Conservation (phyloP, 257 asterid species). For the Eucommia ulmoides region DNA sequence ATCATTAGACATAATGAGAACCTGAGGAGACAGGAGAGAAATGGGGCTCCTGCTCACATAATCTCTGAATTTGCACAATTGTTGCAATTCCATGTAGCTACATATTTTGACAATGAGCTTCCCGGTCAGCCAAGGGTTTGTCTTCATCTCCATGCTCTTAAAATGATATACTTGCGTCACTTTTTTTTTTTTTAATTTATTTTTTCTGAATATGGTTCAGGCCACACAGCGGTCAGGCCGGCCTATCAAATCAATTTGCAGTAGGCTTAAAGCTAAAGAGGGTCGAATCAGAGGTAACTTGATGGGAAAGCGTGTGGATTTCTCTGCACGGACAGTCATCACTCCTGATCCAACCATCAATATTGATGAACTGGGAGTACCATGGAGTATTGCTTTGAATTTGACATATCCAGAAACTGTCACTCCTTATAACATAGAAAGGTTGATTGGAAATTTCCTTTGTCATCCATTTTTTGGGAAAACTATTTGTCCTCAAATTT, state of each 20-base stretch:
- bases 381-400: conserved; percentile 98
- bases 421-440: conserved; percentile 96
- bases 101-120: conserved; percentile 95
- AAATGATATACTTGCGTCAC: not conserved
- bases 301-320: conserved; percentile 99
- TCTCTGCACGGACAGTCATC: conserved; percentile 97
- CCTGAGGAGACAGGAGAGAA: conserved; percentile 89
- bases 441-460: too few relatives aligned
- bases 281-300: conserved; percentile 96
- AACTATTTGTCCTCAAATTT: too few relatives aligned
- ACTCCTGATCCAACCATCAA: conserved; percentile 99
- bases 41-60: conserved; percentile 98
- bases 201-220: conserved; percentile 22
- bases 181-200: conserved; percentile 5
- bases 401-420: conserved; percentile 99
- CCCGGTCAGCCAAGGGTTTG: conserved; percentile 98
- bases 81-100: conserved; percentile 94
- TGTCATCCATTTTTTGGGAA: too few relatives aligned
- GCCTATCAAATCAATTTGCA: conserved; percentile 93
- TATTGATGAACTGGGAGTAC: conserved; percentile 93
- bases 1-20: conserved; percentile 92
- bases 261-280: conserved; percentile 97
- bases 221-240: conserved; percentile 99
- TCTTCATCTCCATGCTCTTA: conserved; percentile 2
- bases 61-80: conserved; percentile 96